These are phyloP conservation scores for Ambrosia artemisiifolia DNA, from an alignment of 129 eudicot species.

Conservation along the genomic window DNA sequence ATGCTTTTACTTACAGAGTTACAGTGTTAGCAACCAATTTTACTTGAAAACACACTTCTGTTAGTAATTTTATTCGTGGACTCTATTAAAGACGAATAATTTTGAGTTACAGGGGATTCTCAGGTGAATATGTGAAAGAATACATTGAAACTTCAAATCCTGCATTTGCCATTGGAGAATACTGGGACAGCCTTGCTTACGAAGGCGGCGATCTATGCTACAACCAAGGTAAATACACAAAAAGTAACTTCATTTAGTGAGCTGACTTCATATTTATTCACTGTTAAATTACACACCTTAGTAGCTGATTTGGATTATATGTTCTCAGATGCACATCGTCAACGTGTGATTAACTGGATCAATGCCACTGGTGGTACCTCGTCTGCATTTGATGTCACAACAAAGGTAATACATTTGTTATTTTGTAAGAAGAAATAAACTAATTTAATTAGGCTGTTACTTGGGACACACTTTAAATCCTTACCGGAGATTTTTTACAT, in stretches of 20 bases:
- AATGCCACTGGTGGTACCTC: conserved; percentile 69
- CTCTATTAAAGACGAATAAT: background rate
- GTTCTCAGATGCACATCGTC: conserved; percentile 66
- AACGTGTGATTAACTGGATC: conserved; percentile 68
- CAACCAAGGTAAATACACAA: conserved; percentile 51
- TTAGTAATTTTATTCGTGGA: background rate
- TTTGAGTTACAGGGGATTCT: conserved; percentile 51
- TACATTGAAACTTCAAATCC: conserved; percentile 63
- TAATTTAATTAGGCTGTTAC: background rate
- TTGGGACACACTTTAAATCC: background rate
- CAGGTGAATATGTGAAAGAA: conserved; percentile 66
- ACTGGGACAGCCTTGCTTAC: conserved; percentile 68
- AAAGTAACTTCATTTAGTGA: background rate
- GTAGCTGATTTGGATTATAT: background rate
- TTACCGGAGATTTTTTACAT: background rate
- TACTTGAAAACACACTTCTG: background rate
- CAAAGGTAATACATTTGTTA: conserved; percentile 37
- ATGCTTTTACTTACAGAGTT: background rate
- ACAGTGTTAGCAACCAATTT: background rate
- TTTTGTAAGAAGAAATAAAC: background rate
- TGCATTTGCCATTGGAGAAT: conserved; percentile 69
- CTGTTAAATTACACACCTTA: background rate
- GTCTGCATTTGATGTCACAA: conserved; percentile 71
- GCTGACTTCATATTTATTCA: background rate
- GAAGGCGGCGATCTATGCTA: conserved; percentile 66